These are phyloP conservation scores for Hypoxylon cercidicola DNA, from an alignment of 495 filamentous ascomycete genomes.

Conservation along the genomic window DNA sequence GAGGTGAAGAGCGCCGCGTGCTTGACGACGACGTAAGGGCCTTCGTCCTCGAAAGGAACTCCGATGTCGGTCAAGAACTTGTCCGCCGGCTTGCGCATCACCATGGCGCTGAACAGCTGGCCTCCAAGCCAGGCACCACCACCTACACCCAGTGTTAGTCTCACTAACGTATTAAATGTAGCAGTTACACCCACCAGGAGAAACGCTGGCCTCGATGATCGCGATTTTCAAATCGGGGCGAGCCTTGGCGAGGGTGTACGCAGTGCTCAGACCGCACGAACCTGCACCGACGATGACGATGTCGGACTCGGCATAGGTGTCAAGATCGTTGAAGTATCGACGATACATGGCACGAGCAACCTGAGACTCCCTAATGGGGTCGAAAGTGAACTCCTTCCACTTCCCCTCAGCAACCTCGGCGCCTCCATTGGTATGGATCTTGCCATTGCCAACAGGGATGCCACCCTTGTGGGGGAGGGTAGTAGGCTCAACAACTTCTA, in stretches of 20 bases:
- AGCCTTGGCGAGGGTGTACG: constrained; percentile 83
- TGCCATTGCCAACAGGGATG: constrained; percentile 53
- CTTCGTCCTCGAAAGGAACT: constrained; percentile 88
- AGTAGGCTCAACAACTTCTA: constrained; percentile 45
- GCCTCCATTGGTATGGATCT: constrained; percentile 51
- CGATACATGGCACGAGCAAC: constrained; percentile 92
- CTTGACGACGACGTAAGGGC: constrained; percentile 88
- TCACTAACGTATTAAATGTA: constrained; percentile 16
- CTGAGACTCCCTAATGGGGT: constrained; percentile 87
- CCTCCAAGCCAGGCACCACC: constrained; percentile 94
- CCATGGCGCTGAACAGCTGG: constrained; percentile 92
- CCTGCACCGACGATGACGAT: constrained; percentile 91
- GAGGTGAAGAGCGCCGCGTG: constrained; percentile 92
- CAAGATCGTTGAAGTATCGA: constrained; percentile 89
- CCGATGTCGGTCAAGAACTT: constrained; percentile 81
- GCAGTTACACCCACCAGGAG: constrained; percentile 66
- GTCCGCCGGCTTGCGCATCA: constrained; percentile 91
- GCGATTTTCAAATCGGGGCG: constrained; percentile 92
- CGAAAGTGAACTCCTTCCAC: constrained; percentile 83
- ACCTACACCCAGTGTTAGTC: constrained; percentile 52
- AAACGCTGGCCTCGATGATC: constrained; percentile 87
- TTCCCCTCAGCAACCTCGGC: constrained; percentile 70
- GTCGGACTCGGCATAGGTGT: constrained; percentile 90
- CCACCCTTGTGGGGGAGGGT: constrained; percentile 47
- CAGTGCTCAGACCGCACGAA: constrained; percentile 83